Percentiles rank a stretch among this genome's conserved stretches.
Conservation (phyloP, 2,329 filamentous ascomycete species). For the Aspergillus sp. region DNA sequence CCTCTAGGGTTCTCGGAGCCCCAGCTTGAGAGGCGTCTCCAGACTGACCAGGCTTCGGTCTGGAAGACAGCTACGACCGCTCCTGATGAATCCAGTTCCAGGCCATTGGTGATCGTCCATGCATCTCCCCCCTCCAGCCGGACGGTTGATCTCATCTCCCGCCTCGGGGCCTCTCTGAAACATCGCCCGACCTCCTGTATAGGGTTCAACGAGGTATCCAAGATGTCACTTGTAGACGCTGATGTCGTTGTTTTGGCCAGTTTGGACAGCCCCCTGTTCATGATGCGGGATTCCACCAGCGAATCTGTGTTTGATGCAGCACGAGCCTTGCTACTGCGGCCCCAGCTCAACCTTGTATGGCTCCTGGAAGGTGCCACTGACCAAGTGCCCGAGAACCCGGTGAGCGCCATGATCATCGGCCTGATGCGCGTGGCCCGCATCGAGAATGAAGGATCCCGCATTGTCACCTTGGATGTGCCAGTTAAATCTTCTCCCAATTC, state of each 20-base stretch:
- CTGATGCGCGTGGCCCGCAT: background rate
- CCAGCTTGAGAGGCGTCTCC: background rate
- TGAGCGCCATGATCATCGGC: background rate
- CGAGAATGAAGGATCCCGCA: background rate
- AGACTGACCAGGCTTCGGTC: background rate
- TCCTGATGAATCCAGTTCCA: background rate
- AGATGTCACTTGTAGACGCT: background rate
- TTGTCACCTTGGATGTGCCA: background rate
- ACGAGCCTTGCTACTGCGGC: background rate
- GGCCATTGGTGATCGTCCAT: background rate
- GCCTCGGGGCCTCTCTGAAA: background rate
- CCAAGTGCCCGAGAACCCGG: background rate
- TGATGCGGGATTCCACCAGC: background rate
- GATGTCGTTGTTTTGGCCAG: background rate
- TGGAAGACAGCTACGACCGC: background rate
- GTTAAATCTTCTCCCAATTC: background rate
- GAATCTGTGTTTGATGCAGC: background rate
- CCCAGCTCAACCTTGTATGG: background rate
- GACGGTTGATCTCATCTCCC: background rate
- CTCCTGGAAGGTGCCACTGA: conserved; percentile 1
- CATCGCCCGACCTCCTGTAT: background rate
- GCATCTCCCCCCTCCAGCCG: background rate
- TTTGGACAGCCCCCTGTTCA: background rate
- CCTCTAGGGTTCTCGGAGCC: background rate
- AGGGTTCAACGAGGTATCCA: background rate